phyloP scores from a whole-genome alignment of 768 basidiomycete genomes.

The Hericium rajendrae region DNA sequence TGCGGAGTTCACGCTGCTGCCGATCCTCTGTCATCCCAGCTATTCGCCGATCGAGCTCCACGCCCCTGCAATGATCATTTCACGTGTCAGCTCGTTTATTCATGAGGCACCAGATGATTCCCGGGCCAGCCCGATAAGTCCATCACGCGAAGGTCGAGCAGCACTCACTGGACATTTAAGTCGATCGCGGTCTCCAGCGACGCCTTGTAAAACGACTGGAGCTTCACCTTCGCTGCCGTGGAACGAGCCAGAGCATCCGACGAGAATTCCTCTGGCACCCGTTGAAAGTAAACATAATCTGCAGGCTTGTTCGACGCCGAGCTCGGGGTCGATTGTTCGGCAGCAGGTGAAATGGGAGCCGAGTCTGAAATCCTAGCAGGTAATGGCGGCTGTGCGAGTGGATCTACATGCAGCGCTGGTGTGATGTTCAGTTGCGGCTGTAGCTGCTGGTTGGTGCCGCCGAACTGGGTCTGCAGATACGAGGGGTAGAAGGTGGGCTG shows the following conservation, averaged over 20 bases:
- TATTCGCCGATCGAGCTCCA: conserved; percentile 76
- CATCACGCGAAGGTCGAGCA: neutral
- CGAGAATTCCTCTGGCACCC: conserved; percentile 66
- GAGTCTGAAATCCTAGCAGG: neutral
- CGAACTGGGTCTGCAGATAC: neutral
- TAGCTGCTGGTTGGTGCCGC: neutral
- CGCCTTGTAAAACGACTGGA: conserved; percentile 94
- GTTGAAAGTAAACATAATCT: conserved; percentile 94
- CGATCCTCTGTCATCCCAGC: conserved; percentile 72
- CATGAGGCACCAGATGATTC: no score
- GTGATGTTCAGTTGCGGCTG: neutral
- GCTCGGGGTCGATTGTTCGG: neutral
- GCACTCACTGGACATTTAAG: conserved; percentile 71
- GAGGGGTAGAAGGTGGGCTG: neutral
- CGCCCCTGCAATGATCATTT: conserved; percentile 44
- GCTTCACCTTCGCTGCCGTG: conserved; percentile 86
- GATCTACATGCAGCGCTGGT: neutral
- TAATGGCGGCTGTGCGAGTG: neutral
- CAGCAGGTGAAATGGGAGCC: neutral
- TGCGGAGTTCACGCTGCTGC: conserved; percentile 71
- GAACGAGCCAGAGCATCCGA: conserved; percentile 75
- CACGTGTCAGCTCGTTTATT: no score
- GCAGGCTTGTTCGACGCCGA: conserved; percentile 26
- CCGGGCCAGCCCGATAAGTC: no score
- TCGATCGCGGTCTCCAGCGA: conserved; percentile 96